phyloP scores from a whole-genome alignment of 768 basidiomycete genomes.

The Floccularia luteovirens region DNA sequence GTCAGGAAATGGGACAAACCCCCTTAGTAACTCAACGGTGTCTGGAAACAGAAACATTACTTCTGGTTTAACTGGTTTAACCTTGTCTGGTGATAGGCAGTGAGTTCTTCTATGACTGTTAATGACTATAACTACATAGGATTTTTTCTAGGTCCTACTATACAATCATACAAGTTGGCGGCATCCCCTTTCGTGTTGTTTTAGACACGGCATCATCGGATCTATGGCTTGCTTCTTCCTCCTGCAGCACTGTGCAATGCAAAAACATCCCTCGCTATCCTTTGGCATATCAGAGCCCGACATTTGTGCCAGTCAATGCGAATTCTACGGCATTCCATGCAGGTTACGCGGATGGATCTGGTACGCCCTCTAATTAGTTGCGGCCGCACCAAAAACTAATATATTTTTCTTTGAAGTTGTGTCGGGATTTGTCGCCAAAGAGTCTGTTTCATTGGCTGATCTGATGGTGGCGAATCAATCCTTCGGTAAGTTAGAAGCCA shows the following conservation, averaged over 20 bases:
- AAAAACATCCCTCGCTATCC: slow-evolving; percentile 62
- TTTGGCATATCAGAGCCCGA: slow-evolving; percentile 54
- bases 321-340: slow-evolving; percentile 56
- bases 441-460: slow-evolving; percentile 53
- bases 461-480: slow-evolving; percentile 53
- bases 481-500: slow-evolving; percentile 43
- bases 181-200: slow-evolving; percentile 58
- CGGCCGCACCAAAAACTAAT: not conserved
- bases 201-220: slow-evolving; percentile 73
- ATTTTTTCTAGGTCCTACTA: slow-evolving; percentile 53
- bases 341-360: slow-evolving; percentile 61
- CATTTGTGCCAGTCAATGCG: slow-evolving; percentile 51
- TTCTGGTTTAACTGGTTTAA: slow-evolving; percentile 29
- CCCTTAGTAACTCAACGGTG: no score
- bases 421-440: slow-evolving; percentile 64
- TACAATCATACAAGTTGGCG: slow-evolving; percentile 49
- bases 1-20: slow-evolving; percentile 6
- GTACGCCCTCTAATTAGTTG: slow-evolving; percentile 32
- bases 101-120: slow-evolving; percentile 16
- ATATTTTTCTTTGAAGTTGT: slow-evolving; percentile 33
- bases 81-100: slow-evolving; percentile 38
- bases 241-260: slow-evolving; percentile 50
- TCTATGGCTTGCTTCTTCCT: slow-evolving; percentile 64
- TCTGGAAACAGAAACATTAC: no score
- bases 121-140: slow-evolving; percentile 5